Evolutionary conservation across 1,139 yeast genomes (phyloP).

Genomic region (Blastobotrys raffinosifermentans): DNA sequence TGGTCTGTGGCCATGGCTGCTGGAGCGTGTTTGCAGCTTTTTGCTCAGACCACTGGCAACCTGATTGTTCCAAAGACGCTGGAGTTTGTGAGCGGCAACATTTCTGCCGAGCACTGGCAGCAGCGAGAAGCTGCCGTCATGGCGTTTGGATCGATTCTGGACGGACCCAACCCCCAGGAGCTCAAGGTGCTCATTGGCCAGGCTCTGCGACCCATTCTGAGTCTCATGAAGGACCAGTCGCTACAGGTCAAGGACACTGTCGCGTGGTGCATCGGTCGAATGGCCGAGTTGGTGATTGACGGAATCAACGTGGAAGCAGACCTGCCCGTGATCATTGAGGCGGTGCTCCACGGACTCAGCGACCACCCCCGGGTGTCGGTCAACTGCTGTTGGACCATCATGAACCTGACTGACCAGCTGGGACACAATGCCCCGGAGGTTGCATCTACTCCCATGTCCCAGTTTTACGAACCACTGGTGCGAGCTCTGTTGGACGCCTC

Average conservation of each 20-base stretch:
- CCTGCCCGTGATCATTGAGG: constrained; percentile 64
- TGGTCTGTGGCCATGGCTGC: constrained; percentile 99
- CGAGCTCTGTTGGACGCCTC: constrained; percentile 68
- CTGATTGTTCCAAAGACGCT: constrained; percentile 81
- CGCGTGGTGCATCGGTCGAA: constrained; percentile 97
- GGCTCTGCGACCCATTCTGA: constrained; percentile 74
- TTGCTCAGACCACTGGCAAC: constrained; percentile 85
- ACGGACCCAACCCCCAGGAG: constrained; percentile 82
- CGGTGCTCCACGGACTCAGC: constrained; percentile 67
- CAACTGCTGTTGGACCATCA: constrained; percentile 95
- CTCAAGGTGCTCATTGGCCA: constrained; percentile 63
- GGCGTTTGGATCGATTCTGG: constrained; percentile 97
- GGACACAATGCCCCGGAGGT: constrained; percentile 51
- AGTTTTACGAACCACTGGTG: constrained; percentile 60
- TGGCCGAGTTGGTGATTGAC: constrained; percentile 79
- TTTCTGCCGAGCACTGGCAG: constrained; percentile 66
- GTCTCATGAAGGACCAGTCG: constrained; percentile 63
- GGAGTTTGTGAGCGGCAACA: constrained; percentile 71
- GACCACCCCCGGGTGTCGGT: constrained; percentile 92
- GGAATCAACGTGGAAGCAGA: constrained; percentile 63
- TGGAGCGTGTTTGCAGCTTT: constrained; percentile 90
- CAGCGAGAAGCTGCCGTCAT: constrained; percentile 94
- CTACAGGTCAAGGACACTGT: constrained; percentile 94
- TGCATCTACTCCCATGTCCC: constrained; percentile 62
- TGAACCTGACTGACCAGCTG: constrained; percentile 83